Base-by-base conservation (phyloP, 129 eudicot genomes). In the Arctium minus region DNA sequence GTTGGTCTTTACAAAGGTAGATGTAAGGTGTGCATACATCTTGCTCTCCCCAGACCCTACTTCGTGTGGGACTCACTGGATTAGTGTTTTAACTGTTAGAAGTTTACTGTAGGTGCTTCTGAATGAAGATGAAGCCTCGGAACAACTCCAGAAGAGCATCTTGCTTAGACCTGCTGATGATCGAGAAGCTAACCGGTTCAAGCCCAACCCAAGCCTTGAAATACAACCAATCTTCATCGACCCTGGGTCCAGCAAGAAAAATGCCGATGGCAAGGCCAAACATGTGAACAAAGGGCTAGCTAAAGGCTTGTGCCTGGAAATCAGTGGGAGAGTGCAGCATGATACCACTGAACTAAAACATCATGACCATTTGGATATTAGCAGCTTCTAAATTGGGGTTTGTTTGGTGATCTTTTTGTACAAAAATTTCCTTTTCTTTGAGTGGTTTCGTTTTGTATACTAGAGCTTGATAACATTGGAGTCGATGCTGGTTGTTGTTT, bases 271-370 rank as follows among this genome's bases (percentile, higher is more conserved):
- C 46, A 86, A 82, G 80, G 46, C 38, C 0, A 85, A 79, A 9
- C 74, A 62, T 77, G 42, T 72, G 76, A 86, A 76, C 83, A 96
- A 83, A 82, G 87, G 89, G 48, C 50, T 85, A 27, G 77, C 85
- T 56, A 96, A 35, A 50, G 92, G 95, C 62, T 38, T 96, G 90
- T 93, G 97, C 87, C 85, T 96, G 92, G 98, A 93, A 92, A 88
- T 96, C 46, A 93, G 96, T 83, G 99, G 99, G 86, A 92, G 99
- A 78, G 98, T 93, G 48, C 99, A 96, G 44, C 97, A 92, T 83
- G 96, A 86, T 79, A 68, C 81, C 31, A 89, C 85, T 80, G 93
- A 87, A 83, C 71, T 91, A 1, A 83, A 82, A 53, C 67, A 85
- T 32, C 81, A 84, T 73, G 80, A 84, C 71, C 87, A 84, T 79